Conservation (phyloP, 192 early-diverging fungal species). For the Gamsiella multidivaricata region DNA sequence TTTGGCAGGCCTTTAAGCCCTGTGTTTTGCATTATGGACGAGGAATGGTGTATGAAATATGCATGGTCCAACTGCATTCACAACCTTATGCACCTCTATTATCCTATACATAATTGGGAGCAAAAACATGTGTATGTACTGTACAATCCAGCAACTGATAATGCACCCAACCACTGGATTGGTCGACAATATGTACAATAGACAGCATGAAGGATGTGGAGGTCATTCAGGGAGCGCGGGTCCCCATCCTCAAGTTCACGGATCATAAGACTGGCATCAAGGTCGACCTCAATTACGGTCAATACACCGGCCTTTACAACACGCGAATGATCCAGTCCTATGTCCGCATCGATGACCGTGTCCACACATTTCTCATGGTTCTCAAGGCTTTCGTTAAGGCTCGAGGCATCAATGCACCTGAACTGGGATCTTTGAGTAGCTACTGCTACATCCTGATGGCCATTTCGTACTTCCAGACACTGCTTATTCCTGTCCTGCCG, state of each 20-base stretch:
- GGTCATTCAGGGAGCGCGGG: conserved; percentile 31
- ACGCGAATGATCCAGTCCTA: conserved; percentile 48
- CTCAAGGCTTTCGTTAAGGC: conserved; percentile 52
- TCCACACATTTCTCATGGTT: conserved; percentile 34
- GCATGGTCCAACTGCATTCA: not conserved
- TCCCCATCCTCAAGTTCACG: conserved; percentile 43
- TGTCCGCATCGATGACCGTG: conserved; percentile 44
- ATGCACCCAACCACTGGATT: too few species aligned
- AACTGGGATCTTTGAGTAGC: conserved; percentile 32
- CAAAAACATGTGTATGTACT: too few species aligned
- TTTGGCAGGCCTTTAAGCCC: not conserved
- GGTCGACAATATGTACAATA: too few species aligned
- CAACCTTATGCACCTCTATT: not conserved
- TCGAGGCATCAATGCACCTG: conserved; percentile 40
- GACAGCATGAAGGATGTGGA: conserved; percentile 55
- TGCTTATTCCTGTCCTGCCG: conserved; percentile 30
- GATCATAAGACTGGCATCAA: conserved; percentile 49
- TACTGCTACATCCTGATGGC: conserved; percentile 51
- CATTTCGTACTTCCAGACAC: conserved; percentile 49
- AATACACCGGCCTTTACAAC: conserved; percentile 45
- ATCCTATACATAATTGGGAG: not conserved
- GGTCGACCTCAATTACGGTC: conserved; percentile 49
- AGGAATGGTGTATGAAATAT: not conserved
- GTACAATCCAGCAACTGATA: too few species aligned
- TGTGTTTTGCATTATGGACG: conserved; percentile 5